A percentile compares a stretch with the other conserved stretches of the same genome.
Conservation (phyloP, 1,284 basidiomycete genomes). For the Naganishia albida region DNA sequence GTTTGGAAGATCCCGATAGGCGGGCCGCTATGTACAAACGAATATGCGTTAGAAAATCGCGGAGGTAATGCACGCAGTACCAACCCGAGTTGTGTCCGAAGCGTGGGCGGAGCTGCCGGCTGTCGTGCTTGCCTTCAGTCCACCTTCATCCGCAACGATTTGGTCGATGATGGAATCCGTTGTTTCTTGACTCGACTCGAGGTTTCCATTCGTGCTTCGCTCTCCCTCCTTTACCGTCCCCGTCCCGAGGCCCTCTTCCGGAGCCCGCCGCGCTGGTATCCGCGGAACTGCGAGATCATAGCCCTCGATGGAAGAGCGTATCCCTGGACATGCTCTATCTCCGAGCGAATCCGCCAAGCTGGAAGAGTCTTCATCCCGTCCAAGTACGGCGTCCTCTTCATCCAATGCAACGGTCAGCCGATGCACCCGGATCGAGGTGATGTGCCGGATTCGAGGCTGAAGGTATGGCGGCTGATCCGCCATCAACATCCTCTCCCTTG, state of each 20-base stretch:
- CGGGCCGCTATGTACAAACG: neutral
- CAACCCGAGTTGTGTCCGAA: neutral
- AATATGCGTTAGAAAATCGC: too few relatives aligned
- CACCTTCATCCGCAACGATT: neutral
- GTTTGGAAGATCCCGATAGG: constrained; percentile 7
- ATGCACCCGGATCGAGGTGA: constrained; percentile 32
- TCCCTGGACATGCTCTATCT: neutral
- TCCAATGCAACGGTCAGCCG: constrained; percentile 1
- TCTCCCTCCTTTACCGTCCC: neutral
- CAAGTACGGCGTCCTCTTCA: neutral
- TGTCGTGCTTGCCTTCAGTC: neutral
- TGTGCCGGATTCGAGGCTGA: constrained; percentile 34
- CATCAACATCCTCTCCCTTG: constrained; percentile 9
- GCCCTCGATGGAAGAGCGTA: constrained; percentile 5
- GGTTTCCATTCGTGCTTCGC: neutral
- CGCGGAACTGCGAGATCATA: constrained; percentile 19
- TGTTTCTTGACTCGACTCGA: neutral
- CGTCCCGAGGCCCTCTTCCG: neutral
- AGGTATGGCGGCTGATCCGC: constrained; percentile 15
- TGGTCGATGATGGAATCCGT: neutral
- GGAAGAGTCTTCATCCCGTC: neutral
- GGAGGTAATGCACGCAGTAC: too few relatives aligned
- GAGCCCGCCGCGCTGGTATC: neutral
- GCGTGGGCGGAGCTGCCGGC: too few relatives aligned
- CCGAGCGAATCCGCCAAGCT: neutral